Percentiles rank a stretch among this genome's conserved stretches.
phyloP scores from a whole-genome alignment of 371 early-diverging fungal species.

The Cokeromyces recurvatus region DNA sequence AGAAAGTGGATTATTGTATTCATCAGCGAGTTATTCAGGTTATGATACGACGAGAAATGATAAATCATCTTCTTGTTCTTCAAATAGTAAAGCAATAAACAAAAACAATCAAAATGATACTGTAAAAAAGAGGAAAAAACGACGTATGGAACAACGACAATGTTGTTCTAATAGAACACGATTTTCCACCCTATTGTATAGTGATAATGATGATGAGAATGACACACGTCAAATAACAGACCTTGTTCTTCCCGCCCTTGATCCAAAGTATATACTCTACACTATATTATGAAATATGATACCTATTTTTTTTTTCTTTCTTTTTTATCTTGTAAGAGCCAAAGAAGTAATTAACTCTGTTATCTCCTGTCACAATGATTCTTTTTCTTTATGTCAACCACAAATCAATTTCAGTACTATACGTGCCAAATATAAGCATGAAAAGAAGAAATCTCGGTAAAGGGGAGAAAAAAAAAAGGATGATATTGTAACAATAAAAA shows the following conservation, averaged over 20 bases:
- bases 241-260: constrained; percentile 31
- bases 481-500: too few relatives aligned
- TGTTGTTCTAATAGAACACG: constrained; percentile 6
- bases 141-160: constrained; percentile 14
- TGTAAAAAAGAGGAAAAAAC: constrained; percentile 9
- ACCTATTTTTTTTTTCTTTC: neutral
- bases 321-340: constrained; percentile 5
- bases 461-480: neutral
- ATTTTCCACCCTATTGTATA: constrained; percentile 3
- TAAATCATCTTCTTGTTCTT: too few relatives aligned
- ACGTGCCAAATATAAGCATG: constrained; percentile 29
- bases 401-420: constrained; percentile 27
- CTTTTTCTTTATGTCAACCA: constrained; percentile 13
- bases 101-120: neutral
- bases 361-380: constrained; percentile 10
- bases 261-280: constrained; percentile 28
- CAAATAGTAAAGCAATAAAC: neutral
- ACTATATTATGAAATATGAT: too few relatives aligned
- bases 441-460: constrained; percentile 18
- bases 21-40: too few relatives aligned
- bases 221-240: constrained; percentile 6
- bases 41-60: too few relatives aligned
- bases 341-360: constrained; percentile 16
- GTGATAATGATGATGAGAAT: neutral
- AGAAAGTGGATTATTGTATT: too few relatives aligned